phyloP scores from a whole-genome alignment of 2,329 filamentous ascomycete species.

The Knufia petricola region DNA sequence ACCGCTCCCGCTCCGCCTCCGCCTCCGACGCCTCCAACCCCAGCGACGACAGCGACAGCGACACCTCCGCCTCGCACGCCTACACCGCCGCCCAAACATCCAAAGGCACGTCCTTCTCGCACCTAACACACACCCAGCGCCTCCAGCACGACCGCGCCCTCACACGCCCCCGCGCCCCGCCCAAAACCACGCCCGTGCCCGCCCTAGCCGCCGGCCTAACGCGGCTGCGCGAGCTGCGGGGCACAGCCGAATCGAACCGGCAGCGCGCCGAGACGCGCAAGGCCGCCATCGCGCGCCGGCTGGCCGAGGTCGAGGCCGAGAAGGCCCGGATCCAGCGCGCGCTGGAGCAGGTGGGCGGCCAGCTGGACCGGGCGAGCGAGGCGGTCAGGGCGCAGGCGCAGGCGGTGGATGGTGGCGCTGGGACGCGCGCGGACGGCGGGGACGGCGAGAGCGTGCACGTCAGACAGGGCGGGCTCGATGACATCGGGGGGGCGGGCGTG shows the following conservation, averaged over 20 bases:
- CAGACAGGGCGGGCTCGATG: too few relatives aligned
- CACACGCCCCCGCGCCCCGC: constrained; percentile 17
- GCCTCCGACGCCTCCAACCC: constrained; percentile 55
- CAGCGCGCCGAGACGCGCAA: constrained; percentile 16
- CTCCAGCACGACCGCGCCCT: constrained; percentile 10
- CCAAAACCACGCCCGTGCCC: constrained; percentile 18
- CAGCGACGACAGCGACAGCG: constrained; percentile 41
- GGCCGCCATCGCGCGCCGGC: constrained; percentile 16
- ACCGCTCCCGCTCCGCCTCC: constrained; percentile 53
- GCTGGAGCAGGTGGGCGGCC: constrained; percentile 12
- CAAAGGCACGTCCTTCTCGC: constrained; percentile 68
- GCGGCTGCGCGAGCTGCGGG: constrained; percentile 17
- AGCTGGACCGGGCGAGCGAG: constrained; percentile 13
- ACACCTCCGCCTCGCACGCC: constrained; percentile 57
- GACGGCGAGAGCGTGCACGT: too few relatives aligned
- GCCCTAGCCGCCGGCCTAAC: constrained; percentile 18
- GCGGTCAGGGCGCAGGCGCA: neutral
- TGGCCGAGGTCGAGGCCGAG: constrained; percentile 17
- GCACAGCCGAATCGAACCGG: constrained; percentile 13
- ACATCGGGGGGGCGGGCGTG: too few relatives aligned
- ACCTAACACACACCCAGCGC: constrained; percentile 11
- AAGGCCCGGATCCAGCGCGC: constrained; percentile 11
- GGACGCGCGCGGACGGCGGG: too few relatives aligned
- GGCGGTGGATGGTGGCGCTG: too few relatives aligned
- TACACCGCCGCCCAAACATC: constrained; percentile 82